phyloP scores from a whole-genome alignment of 208 protist genomes.

The Leishmania major region DNA sequence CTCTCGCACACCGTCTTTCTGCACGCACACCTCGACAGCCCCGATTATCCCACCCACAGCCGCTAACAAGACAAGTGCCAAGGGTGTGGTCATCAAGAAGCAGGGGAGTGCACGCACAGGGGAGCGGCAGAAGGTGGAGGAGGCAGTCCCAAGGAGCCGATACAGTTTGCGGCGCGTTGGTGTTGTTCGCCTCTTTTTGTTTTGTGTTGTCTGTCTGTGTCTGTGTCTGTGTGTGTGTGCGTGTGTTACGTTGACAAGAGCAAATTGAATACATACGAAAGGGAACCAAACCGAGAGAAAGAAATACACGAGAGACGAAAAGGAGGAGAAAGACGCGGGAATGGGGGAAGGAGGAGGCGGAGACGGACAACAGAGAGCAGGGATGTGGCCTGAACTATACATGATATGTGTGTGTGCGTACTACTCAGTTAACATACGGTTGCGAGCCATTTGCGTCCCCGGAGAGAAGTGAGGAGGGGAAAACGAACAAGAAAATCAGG shows the following conservation, averaged over 20 bases:
- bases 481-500: constrained; percentile 12
- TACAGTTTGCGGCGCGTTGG: background rate
- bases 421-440: background rate
- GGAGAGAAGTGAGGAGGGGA: constrained; percentile 9
- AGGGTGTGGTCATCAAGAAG: background rate
- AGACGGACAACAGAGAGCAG: background rate
- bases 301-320: constrained; percentile 11
- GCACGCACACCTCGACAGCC: background rate
- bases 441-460: background rate
- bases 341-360: background rate
- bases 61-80: background rate
- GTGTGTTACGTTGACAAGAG: constrained; percentile 1
- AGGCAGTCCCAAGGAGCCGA: background rate
- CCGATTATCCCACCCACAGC: background rate
- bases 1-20: background rate
- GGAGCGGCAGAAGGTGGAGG: background rate
- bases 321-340: background rate
- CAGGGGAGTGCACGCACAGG: background rate
- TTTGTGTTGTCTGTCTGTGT: too few species aligned
- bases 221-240: background rate
- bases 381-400: constrained; percentile 2
- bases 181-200: background rate
- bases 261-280: constrained; percentile 16
- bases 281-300: constrained; percentile 6
- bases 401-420: constrained; percentile 1